Evolutionary conservation across 768 basidiomycete species (phyloP).

Genomic region (Tricholoma saponaceum): DNA sequence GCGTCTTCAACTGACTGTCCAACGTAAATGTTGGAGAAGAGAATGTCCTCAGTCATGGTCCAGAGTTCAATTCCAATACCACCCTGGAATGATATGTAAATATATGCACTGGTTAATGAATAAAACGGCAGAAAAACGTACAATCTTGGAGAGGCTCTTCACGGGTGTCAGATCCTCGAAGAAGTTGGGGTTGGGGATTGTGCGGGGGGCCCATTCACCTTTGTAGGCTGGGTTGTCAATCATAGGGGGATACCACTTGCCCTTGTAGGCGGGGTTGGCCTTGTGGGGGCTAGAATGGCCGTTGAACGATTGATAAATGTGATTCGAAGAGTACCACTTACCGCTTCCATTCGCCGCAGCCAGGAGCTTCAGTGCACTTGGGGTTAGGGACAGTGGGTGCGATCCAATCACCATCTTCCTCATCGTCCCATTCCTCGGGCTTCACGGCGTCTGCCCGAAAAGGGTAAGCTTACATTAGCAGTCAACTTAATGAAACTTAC

Average conservation of each 20-base stretch:
- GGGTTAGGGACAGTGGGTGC: slow-evolving; percentile 88
- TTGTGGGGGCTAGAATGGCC: slow-evolving; percentile 60
- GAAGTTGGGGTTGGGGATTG: slow-evolving; percentile 87
- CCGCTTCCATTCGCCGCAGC: slow-evolving; percentile 95
- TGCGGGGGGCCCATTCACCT: slow-evolving; percentile 88
- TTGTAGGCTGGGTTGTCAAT: slow-evolving; percentile 98
- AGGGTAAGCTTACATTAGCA: background rate
- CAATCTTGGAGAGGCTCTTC: slow-evolving; percentile 82
- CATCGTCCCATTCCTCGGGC: slow-evolving; percentile 99
- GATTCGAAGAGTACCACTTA: slow-evolving; percentile 24
- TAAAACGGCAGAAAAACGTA: slow-evolving; percentile 29
- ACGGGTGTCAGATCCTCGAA: slow-evolving; percentile 86
- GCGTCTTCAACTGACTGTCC: slow-evolving; percentile 89
- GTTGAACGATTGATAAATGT: background rate
- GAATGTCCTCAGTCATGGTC: slow-evolving; percentile 97
- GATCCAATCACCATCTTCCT: slow-evolving; percentile 99
- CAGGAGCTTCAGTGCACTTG: slow-evolving; percentile 83
- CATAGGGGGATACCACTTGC: slow-evolving; percentile 94
- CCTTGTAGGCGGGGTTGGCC: slow-evolving; percentile 94
- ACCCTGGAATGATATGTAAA: slow-evolving; percentile 43
- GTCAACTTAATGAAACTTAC: slow-evolving; percentile 32
- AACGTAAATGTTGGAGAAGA: slow-evolving; percentile 92
- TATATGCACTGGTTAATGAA: background rate
- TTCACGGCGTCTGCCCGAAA: slow-evolving; percentile 69
- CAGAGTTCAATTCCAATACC: slow-evolving; percentile 98